Percentiles rank a stretch among this genome's conserved stretches.
These are phyloP conservation scores for Acacia melanoxylon DNA, from an alignment of 306 rosid genomes.

Conservation along the genomic window DNA sequence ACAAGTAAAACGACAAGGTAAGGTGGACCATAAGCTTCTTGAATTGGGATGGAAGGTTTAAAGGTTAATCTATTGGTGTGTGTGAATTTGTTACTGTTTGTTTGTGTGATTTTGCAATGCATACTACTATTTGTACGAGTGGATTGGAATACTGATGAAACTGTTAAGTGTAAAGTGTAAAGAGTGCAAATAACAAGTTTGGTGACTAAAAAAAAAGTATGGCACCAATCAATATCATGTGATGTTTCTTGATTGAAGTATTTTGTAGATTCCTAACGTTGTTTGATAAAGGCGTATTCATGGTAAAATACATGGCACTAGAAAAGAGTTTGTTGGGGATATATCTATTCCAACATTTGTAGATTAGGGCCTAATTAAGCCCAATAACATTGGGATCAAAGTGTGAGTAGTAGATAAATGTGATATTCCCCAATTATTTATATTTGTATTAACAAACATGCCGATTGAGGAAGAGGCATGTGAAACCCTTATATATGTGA, in stretches of 20 bases:
- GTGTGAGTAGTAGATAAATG: too few species aligned
- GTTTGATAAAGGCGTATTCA: background rate
- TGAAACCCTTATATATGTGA: too few species aligned
- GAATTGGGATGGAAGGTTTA: constrained; percentile 46
- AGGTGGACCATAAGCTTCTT: constrained; percentile 23
- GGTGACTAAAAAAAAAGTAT: background rate
- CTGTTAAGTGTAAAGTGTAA: background rate
- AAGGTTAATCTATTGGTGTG: constrained; percentile 3
- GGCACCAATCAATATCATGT: background rate
- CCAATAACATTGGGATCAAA: too few species aligned
- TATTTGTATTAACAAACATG: too few species aligned
- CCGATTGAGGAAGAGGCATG: too few species aligned
- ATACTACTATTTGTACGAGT: background rate
- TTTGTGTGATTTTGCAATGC: background rate
- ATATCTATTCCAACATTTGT: too few species aligned
- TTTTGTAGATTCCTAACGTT: background rate
- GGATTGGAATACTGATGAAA: background rate
- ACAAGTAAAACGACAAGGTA: background rate
- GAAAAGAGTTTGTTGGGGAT: too few species aligned
- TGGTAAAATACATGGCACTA: background rate
- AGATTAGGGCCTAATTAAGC: too few species aligned
- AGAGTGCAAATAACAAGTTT: background rate
- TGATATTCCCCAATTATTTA: too few species aligned
- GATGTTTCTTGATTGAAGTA: background rate
- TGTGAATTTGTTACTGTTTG: background rate